phyloP scores from a whole-genome alignment of 352 stramenopile genomes.

The Pythium biforme region DNA sequence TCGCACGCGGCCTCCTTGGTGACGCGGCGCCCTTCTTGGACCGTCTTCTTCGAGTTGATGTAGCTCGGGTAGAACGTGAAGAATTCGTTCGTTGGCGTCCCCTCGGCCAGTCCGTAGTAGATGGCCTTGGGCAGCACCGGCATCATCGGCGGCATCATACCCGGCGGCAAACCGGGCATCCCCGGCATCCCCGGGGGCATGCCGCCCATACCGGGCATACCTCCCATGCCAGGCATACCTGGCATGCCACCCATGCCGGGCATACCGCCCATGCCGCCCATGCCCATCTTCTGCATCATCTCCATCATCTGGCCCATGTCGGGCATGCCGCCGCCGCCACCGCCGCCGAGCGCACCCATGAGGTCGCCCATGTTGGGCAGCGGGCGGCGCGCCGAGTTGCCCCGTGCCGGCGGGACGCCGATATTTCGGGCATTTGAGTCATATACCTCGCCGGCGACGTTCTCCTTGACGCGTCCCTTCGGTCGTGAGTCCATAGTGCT shows the following conservation, averaged over 20 bases:
- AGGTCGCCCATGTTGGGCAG: slow-evolving; percentile 52
- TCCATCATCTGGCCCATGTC: slow-evolving; percentile 45
- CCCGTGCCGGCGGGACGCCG: slow-evolving; percentile 17
- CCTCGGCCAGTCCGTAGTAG: slow-evolving; percentile 65
- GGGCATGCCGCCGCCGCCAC: slow-evolving; percentile 29
- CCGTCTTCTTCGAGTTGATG: slow-evolving; percentile 82
- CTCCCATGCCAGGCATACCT: slow-evolving; percentile 36
- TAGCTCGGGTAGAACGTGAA: slow-evolving; percentile 88
- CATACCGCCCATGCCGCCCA: slow-evolving; percentile 16
- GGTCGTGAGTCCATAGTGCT: slow-evolving; percentile 28
- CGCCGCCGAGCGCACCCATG: slow-evolving; percentile 52
- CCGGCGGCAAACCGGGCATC: slow-evolving; percentile 38
- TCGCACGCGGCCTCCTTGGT: slow-evolving; percentile 64
- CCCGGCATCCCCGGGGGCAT: slow-evolving; percentile 41
- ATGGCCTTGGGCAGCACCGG: slow-evolving; percentile 62
- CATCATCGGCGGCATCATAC: slow-evolving; percentile 52
- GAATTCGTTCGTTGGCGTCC: slow-evolving; percentile 50
- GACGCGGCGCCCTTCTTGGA: slow-evolving; percentile 76
- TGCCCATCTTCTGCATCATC: slow-evolving; percentile 49
- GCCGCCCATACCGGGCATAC: slow-evolving; percentile 46
- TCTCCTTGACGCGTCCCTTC: slow-evolving; percentile 70
- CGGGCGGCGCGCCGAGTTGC: slow-evolving; percentile 31
- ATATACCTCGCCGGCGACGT: slow-evolving; percentile 80
- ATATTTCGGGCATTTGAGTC: slow-evolving; percentile 69
- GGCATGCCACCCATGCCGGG: slow-evolving; percentile 30